Conservation (phyloP, 306 rosid genomes). For the Gillenia trifoliata region DNA sequence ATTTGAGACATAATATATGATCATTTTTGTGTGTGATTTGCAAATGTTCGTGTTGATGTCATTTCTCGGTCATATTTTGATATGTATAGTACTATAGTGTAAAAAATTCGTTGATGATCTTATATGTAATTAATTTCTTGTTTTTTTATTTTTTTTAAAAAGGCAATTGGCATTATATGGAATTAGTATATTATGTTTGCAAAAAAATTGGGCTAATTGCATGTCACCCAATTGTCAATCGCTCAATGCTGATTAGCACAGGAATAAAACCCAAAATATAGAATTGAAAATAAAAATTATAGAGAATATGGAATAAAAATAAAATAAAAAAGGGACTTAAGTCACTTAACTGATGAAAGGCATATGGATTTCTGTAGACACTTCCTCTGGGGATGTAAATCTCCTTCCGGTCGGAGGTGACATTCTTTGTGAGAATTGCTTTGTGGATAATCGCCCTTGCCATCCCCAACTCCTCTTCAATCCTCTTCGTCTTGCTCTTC, state of each 20-base stretch:
- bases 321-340: background rate
- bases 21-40: no score
- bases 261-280: background rate
- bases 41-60: no score
- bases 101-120: no score
- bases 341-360: slow-evolving; percentile 26
- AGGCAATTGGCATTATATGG: no score
- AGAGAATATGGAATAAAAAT: background rate
- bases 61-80: no score
- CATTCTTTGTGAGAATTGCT: slow-evolving; percentile 12
- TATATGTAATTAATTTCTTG: no score
- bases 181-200: no score
- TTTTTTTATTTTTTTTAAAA: no score
- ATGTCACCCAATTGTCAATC: background rate
- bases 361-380: slow-evolving; percentile 15
- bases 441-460: slow-evolving; percentile 9
- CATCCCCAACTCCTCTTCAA: slow-evolving; percentile 18
- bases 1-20: no score
- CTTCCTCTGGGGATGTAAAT: slow-evolving; percentile 21
- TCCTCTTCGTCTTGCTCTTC: slow-evolving; percentile 6
- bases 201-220: background rate
- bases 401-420: slow-evolving; percentile 4
- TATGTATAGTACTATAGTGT: no score
- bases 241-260: background rate
- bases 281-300: background rate